Evolutionary conservation across 2,329 filamentous ascomycete genomes (phyloP).

Genomic region (Aspergillus sp.): DNA sequence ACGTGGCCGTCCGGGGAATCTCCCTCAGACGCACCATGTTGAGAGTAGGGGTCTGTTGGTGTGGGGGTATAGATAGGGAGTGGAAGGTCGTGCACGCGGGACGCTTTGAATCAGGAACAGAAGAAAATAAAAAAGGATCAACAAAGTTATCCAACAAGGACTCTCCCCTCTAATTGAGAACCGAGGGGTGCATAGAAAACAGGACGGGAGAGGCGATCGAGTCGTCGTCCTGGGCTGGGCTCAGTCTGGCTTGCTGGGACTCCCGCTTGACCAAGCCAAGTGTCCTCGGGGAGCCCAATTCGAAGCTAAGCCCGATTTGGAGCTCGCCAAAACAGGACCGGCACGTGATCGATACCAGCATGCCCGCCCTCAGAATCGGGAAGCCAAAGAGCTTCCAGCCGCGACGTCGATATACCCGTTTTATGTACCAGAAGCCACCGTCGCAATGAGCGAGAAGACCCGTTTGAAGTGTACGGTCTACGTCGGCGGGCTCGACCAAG

Average conservation of each 20-base stretch:
- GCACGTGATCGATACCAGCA: constrained; percentile 35
- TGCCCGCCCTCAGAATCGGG: constrained; percentile 12
- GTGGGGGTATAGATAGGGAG: constrained; percentile 17
- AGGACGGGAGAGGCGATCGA: constrained; percentile 24
- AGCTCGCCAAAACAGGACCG: constrained; percentile 33
- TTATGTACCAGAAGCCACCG: not conserved
- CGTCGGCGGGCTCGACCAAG: constrained; percentile 81
- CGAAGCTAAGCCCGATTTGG: constrained; percentile 29
- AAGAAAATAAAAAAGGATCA: constrained; percentile 4
- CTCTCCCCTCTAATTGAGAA: constrained; percentile 30
- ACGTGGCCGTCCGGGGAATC: constrained; percentile 93
- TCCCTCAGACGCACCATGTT: constrained; percentile 94
- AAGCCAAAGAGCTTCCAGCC: not conserved
- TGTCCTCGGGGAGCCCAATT: constrained; percentile 34
- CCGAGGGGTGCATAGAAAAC: constrained; percentile 26
- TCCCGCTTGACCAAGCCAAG: constrained; percentile 40
- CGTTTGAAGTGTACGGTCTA: constrained; percentile 90
- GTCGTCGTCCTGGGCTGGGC: constrained; percentile 14
- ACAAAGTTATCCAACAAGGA: constrained; percentile 11
- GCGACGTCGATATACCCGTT: not conserved
- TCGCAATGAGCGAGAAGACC: constrained; percentile 72
- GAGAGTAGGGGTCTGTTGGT: constrained; percentile 20
- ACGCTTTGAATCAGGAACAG: constrained; percentile 10
- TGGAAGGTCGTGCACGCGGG: constrained; percentile 17
- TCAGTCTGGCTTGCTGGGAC: not conserved